Conservation (phyloP, 164 flowering plant species). For the Tinospora cordifolia region DNA sequence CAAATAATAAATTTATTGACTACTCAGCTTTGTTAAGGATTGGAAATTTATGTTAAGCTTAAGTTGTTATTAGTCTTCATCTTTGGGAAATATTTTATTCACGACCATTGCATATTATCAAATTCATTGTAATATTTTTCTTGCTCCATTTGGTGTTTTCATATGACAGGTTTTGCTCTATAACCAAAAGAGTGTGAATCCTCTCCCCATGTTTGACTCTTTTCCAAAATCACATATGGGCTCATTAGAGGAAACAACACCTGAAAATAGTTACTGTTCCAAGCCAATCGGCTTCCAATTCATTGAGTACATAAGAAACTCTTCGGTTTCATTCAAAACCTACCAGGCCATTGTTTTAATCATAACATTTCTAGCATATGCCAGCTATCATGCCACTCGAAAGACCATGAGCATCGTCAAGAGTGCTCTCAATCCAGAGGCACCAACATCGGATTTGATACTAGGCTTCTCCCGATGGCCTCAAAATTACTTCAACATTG, state of each 20-base stretch:
- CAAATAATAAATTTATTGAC: no score
- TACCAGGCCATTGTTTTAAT: constrained; percentile 65
- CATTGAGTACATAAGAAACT: constrained; percentile 30
- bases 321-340: constrained; percentile 44
- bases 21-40: no score
- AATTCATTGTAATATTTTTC: no score
- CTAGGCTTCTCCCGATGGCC: constrained; percentile 26
- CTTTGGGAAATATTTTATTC: no score
- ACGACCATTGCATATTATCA: background rate
- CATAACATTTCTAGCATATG: constrained; percentile 68
- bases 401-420: constrained; percentile 86
- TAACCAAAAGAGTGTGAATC: background rate
- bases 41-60: no score
- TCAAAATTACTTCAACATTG: constrained; percentile 14
- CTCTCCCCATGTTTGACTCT: background rate
- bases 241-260: constrained; percentile 17
- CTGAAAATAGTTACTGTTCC: constrained; percentile 9
- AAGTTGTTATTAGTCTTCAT: no score
- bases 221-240: constrained; percentile 14
- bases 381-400: constrained; percentile 71
- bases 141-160: constrained; percentile 4
- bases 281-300: constrained; percentile 56
- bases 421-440: constrained; percentile 68
- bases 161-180: constrained; percentile 7
- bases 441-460: constrained; percentile 25